Evolutionary conservation across 2,329 filamentous ascomycete genomes (phyloP).

Genomic region (Aspergillus ibericus): DNA sequence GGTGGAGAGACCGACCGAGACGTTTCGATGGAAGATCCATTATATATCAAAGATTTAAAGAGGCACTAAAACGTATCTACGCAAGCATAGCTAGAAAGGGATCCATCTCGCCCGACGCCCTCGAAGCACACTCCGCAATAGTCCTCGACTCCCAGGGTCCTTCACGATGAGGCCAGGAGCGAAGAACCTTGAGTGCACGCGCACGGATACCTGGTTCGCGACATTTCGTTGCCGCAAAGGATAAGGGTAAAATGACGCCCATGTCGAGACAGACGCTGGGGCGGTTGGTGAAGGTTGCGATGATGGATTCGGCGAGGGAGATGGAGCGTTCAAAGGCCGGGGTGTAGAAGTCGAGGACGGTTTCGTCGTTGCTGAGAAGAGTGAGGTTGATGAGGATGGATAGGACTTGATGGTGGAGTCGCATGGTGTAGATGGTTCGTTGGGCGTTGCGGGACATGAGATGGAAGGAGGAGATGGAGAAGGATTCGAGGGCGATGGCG

Average conservation of each 20-base stretch:
- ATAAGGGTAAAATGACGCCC: slow-evolving; percentile 33
- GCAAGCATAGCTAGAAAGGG: not conserved
- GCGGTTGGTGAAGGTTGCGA: slow-evolving; percentile 5
- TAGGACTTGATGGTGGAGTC: not conserved
- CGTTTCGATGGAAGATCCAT: no score
- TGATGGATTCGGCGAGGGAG: slow-evolving; percentile 4
- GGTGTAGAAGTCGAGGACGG: not conserved
- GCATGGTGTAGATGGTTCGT: not conserved
- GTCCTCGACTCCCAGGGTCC: slow-evolving; percentile 36
- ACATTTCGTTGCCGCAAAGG: slow-evolving; percentile 33
- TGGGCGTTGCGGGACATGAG: not conserved
- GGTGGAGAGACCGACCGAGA: no score
- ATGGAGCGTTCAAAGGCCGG: slow-evolving; percentile 6
- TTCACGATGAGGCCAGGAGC: slow-evolving; percentile 34
- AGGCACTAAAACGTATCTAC: not conserved
- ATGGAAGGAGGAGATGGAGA: not conserved
- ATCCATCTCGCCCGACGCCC: not conserved
- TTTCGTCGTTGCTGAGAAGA: not conserved
- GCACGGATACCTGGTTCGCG: slow-evolving; percentile 23
- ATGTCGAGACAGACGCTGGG: slow-evolving; percentile 28
- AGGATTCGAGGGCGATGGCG: not conserved
- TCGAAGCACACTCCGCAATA: not conserved
- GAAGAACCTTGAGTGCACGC: slow-evolving; percentile 29
- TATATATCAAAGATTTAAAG: no score
- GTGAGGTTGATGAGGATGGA: not conserved